Evolutionary conservation across 2,329 filamentous ascomycete species (phyloP).

Genomic region (Sarocladium brachiariae): DNA sequence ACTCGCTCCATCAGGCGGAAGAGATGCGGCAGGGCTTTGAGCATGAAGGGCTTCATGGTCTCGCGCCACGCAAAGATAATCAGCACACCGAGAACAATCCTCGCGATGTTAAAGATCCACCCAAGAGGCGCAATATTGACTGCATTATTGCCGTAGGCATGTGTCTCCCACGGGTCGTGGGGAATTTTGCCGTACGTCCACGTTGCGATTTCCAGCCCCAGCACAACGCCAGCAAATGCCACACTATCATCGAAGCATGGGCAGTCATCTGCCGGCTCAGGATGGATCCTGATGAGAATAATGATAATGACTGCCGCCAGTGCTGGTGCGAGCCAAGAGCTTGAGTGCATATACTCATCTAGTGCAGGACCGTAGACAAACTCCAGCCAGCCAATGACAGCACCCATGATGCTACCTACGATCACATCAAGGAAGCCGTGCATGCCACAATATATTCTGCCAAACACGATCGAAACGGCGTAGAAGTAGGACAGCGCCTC

Average conservation of each 20-base stretch:
- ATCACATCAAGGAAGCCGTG: constrained; percentile 93
- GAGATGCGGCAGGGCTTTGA: constrained; percentile 72
- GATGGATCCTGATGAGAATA: constrained; percentile 78
- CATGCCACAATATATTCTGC: constrained; percentile 95
- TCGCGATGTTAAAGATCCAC: constrained; percentile 52
- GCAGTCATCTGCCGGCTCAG: constrained; percentile 93
- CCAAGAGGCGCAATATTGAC: constrained; percentile 64
- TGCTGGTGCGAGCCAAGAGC: constrained; percentile 57
- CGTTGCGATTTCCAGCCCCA: constrained; percentile 73
- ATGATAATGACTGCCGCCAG: constrained; percentile 61
- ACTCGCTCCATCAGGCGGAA: constrained; percentile 79
- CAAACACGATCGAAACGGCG: constrained; percentile 80
- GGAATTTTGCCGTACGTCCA: constrained; percentile 69
- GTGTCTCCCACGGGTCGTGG: constrained; percentile 34
- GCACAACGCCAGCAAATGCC: constrained; percentile 82
- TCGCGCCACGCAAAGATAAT: constrained; percentile 88
- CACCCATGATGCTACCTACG: constrained; percentile 71
- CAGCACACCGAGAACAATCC: constrained; percentile 73
- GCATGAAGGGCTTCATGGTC: constrained; percentile 74
- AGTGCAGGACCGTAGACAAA: constrained; percentile 55
- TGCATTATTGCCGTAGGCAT: constrained; percentile 43
- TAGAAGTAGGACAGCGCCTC: constrained; percentile 75
- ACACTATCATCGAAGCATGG: constrained; percentile 97
- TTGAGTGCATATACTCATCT: constrained; percentile 63
- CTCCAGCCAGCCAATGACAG: constrained; percentile 52